A percentile compares a stretch with the other conserved stretches of the same genome.
phyloP scores from a whole-genome alignment of 2,329 filamentous ascomycete genomes.

The Fusarium sp. region DNA sequence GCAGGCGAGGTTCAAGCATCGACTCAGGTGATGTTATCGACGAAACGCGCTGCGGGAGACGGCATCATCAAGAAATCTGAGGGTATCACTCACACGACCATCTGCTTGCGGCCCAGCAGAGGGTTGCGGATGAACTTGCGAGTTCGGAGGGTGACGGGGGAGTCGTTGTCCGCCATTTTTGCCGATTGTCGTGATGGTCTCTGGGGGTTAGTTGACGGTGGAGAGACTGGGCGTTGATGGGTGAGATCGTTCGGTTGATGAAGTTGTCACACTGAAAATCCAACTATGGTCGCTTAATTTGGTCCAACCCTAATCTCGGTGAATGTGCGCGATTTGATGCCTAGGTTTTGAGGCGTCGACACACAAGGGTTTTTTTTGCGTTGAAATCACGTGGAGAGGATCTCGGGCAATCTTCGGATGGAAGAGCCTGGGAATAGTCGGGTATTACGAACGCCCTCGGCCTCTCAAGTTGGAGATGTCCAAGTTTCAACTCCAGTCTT shows the following conservation, averaged over 20 bases:
- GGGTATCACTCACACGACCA: slow-evolving; percentile 88
- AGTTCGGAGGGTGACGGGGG: slow-evolving; percentile 87
- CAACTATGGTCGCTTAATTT: slow-evolving; percentile 54
- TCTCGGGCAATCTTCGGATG: slow-evolving; percentile 30
- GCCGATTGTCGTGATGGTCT: slow-evolving; percentile 58
- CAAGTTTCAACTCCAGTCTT: slow-evolving; percentile 32
- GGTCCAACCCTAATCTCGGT: slow-evolving; percentile 56
- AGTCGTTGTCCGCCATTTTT: slow-evolving; percentile 88
- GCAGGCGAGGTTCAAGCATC: slow-evolving; percentile 16
- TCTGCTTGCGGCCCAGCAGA: slow-evolving; percentile 98
- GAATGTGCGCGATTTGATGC: slow-evolving; percentile 26
- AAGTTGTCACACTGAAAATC: slow-evolving; percentile 50
- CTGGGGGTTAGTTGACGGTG: slow-evolving; percentile 45
- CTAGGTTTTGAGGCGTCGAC: slow-evolving; percentile 21
- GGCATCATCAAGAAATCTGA: slow-evolving; percentile 27
- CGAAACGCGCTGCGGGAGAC: slow-evolving; percentile 3
- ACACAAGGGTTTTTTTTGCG: slow-evolving; percentile 22
- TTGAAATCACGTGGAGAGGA: slow-evolving; percentile 28
- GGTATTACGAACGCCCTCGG: slow-evolving; percentile 9
- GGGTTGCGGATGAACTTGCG: slow-evolving; percentile 99
- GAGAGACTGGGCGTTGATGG: slow-evolving; percentile 45
- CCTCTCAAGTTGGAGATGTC: slow-evolving; percentile 12
- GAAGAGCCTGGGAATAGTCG: background rate
- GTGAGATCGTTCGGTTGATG: slow-evolving; percentile 47
- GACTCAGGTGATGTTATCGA: slow-evolving; percentile 19